Conservation (phyloP, 1,139 yeast genomes). For the Pneumocystis wakefieldiae region DNA sequence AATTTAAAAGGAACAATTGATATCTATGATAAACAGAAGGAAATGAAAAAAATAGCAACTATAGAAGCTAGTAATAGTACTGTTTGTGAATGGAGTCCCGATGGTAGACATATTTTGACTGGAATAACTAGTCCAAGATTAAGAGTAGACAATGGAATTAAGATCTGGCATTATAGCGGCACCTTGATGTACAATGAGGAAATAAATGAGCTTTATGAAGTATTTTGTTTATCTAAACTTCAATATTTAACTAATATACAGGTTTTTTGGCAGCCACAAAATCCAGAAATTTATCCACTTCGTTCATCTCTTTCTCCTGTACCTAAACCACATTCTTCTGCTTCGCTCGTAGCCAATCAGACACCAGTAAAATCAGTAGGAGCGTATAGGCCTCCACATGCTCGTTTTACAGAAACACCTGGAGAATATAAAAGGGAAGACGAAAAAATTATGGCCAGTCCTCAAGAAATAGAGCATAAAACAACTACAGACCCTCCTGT, state of each 20-base stretch:
- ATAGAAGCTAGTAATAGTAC: constrained; percentile 90
- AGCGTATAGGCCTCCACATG: constrained; percentile 94
- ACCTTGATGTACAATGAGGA: constrained; percentile 63
- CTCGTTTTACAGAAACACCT: constrained; percentile 39
- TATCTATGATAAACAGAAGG: constrained; percentile 81
- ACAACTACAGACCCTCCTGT: constrained; percentile 7
- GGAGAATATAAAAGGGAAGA: constrained; percentile 15
- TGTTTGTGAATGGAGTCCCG: constrained; percentile 97
- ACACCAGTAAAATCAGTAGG: constrained; percentile 50
- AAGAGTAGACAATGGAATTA: constrained; percentile 89
- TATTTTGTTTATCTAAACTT: constrained; percentile 17
- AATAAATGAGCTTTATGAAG: constrained; percentile 63
- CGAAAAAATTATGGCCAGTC: constrained; percentile 13
- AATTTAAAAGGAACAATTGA: constrained; percentile 94
- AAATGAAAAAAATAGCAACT: constrained; percentile 61
- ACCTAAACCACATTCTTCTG: constrained; percentile 52
- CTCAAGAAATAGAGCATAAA: constrained; percentile 5
- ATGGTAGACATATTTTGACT: constrained; percentile 80
- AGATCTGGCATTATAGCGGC: constrained; percentile 87
- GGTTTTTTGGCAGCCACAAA: constrained; percentile 68
- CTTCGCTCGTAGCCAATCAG: constrained; percentile 25
- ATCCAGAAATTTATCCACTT: constrained; percentile 43
- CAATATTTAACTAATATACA: neutral
- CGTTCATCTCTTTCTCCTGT: constrained; percentile 37
- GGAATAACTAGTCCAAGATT: constrained; percentile 96